phyloP scores from a whole-genome alignment of 2,329 filamentous ascomycete species.

The Fusarium sp. region DNA sequence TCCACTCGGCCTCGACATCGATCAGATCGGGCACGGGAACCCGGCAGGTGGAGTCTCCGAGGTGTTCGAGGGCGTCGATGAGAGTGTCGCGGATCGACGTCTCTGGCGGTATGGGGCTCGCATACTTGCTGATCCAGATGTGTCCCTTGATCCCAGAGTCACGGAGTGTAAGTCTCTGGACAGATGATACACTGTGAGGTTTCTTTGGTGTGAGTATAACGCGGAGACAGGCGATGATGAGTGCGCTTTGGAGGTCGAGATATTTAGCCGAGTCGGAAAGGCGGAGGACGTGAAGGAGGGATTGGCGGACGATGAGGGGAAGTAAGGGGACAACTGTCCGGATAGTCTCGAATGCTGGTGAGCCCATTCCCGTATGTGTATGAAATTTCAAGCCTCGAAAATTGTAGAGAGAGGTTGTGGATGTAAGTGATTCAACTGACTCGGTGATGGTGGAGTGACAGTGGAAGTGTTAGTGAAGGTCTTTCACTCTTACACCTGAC shows the following conservation, averaged over 20 bases:
- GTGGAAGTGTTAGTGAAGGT: neutral
- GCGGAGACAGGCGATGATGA: conserved; percentile 79
- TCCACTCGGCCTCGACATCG: conserved; percentile 79
- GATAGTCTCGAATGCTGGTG: conserved; percentile 34
- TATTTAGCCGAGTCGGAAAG: conserved; percentile 78
- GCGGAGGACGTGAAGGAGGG: conserved; percentile 71
- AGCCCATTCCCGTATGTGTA: conserved; percentile 15
- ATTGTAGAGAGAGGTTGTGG: neutral
- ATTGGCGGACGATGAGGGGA: conserved; percentile 70
- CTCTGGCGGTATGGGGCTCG: conserved; percentile 68
- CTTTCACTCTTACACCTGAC: neutral
- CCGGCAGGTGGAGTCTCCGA: conserved; percentile 34
- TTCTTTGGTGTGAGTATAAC: conserved; percentile 64
- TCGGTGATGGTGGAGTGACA: too few species aligned
- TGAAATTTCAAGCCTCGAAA: neutral
- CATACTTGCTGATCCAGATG: conserved; percentile 83
- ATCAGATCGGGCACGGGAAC: conserved; percentile 61
- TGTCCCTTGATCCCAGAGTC: conserved; percentile 78
- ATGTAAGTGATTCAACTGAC: conserved; percentile 17
- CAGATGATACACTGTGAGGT: conserved; percentile 64
- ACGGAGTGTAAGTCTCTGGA: conserved; percentile 71
- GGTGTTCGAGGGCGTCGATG: conserved; percentile 61
- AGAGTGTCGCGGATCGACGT: conserved; percentile 67
- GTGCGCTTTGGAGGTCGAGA: conserved; percentile 79
- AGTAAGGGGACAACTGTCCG: conserved; percentile 63